These are phyloP conservation scores for Zygoascus meyerae DNA, from an alignment of 1,139 yeast genomes.

Conservation along the genomic window DNA sequence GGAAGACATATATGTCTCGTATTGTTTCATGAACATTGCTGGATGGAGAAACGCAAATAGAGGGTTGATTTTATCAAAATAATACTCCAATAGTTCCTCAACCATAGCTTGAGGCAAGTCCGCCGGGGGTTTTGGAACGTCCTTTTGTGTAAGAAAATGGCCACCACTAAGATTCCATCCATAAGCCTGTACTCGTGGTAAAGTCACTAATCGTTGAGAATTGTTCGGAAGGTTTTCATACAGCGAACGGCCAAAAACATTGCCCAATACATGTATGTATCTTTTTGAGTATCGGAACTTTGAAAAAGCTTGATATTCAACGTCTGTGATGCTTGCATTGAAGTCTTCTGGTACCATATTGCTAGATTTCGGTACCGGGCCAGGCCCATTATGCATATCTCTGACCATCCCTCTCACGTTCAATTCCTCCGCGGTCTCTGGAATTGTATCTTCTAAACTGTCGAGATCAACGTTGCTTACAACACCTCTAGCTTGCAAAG, in stretches of 20 bases:
- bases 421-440: not conserved
- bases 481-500: not conserved
- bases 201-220: slow-evolving; percentile 36
- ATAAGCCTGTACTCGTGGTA: slow-evolving; percentile 55
- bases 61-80: slow-evolving; percentile 49
- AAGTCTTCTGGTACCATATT: not conserved
- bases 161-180: slow-evolving; percentile 66
- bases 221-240: slow-evolving; percentile 39
- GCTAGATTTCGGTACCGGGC: too few relatives aligned
- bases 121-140: slow-evolving; percentile 33
- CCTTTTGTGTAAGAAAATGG: slow-evolving; percentile 42
- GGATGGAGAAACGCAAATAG: slow-evolving; percentile 51
- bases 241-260: slow-evolving; percentile 41
- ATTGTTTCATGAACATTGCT: slow-evolving; percentile 49
- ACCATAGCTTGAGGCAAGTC: slow-evolving; percentile 14
- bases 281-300: slow-evolving; percentile 50
- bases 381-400: not conserved
- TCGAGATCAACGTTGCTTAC: not conserved
- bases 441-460: not conserved
- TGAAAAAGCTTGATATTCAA: slow-evolving; percentile 1
- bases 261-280: slow-evolving; percentile 45
- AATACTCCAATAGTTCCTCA: slow-evolving; percentile 38
- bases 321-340: not conserved
- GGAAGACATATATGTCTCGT: slow-evolving; percentile 35
- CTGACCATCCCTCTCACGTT: not conserved